These are phyloP conservation scores for Furcasterigmium furcatum DNA, from an alignment of 2,329 filamentous ascomycete genomes.

Conservation along the genomic window DNA sequence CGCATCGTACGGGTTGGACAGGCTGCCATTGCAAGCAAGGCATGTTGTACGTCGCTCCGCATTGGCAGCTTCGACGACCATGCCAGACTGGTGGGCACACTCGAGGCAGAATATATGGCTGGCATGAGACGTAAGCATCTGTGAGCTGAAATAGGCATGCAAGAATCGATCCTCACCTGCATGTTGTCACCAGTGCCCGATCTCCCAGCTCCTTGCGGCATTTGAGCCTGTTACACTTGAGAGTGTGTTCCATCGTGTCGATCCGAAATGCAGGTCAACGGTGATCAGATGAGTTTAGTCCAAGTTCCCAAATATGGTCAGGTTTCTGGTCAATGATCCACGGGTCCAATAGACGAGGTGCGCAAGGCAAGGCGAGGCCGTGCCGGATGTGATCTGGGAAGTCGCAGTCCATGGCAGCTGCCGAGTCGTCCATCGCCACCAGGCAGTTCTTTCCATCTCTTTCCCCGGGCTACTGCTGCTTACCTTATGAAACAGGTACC, in stretches of 20 bases:
- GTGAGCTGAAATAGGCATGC: not conserved
- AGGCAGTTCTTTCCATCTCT: too few species aligned
- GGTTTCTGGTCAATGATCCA: too few species aligned
- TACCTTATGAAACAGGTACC: too few species aligned
- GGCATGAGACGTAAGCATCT: not conserved
- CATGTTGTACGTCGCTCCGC: constrained; percentile 55
- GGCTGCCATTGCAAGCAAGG: constrained; percentile 69
- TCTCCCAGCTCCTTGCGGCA: constrained; percentile 69
- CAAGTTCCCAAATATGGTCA: too few species aligned
- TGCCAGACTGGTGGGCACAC: constrained; percentile 64
- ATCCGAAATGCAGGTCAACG: too few species aligned
- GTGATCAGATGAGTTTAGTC: too few species aligned
- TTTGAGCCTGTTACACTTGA: constrained; percentile 78
- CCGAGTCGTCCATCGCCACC: too few species aligned
- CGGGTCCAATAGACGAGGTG: too few species aligned
- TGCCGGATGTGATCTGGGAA: too few species aligned
- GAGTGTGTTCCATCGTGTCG: constrained; percentile 63
- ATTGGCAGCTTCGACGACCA: constrained; percentile 46
- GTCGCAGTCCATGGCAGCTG: too few species aligned
- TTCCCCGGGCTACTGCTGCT: too few species aligned
- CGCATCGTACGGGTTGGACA: constrained; percentile 72
- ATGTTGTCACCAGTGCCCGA: constrained; percentile 81
- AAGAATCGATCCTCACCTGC: constrained; percentile 54
- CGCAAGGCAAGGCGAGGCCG: too few species aligned
- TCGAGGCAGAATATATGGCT: constrained; percentile 83